Base-by-base conservation (phyloP, 306 rosid genomes). In the Crotalaria pallida region DNA sequence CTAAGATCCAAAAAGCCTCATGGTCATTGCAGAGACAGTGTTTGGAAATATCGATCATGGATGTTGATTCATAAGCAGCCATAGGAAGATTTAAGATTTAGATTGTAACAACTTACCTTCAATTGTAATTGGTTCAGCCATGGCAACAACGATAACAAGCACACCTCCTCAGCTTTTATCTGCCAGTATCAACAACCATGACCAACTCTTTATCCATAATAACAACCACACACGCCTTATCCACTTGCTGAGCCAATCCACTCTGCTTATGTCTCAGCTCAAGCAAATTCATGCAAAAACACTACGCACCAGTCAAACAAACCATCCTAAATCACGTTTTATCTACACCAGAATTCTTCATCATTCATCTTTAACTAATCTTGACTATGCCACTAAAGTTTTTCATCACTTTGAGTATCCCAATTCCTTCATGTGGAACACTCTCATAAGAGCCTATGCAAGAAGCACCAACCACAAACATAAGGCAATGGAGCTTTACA, bases 371-470 rank as follows among this genome's bases (percentile, higher is more conserved):
- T 23, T 58, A 0, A 7, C 67, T 13, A 75, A 88, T 71, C 66
- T 85, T 57, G 74, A 52, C 67, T 88, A 92, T 43, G 90, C 96
- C 6, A 65, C 75, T 47, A 91, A 81, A 1, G 84, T 85, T 4
- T 86, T 92, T 61, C 49, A 55, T 62, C 89, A 76, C 58, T 75
- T 85, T 10, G 34, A 57, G 1, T 55, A 51, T 27, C 91, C 93
- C 48, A 90, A 90, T 69, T 85, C 96, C 50, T 92, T 92, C 77
- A 80, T 80, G 86, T 92, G 97, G 96, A 92, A 92, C 81, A 85
- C 88, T 64, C 92, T 92, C 75, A 83, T 92, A 29, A 49, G 84
- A 73, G 88, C 88, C 53, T 82, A 88, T 59, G 87, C 98, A 0
- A 81, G 88, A 60, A 88, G 83, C 84, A 29, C 58, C 17, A 74